These are phyloP conservation scores for Fusarium sublunatum DNA, from an alignment of 2,329 filamentous ascomycete species.

Conservation along the genomic window DNA sequence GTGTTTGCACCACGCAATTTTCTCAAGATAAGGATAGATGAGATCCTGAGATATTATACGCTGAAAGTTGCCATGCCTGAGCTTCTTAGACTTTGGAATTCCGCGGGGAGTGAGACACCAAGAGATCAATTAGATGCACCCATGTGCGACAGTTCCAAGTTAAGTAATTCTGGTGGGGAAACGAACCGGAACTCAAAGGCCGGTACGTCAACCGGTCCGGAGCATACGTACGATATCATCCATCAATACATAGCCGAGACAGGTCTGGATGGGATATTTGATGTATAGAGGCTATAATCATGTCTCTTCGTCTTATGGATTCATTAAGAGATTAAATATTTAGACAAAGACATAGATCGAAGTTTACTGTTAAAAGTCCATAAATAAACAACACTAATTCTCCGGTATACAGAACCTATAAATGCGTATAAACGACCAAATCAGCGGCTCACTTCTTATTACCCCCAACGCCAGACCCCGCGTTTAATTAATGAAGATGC, in stretches of 20 bases:
- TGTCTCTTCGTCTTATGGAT: not conserved
- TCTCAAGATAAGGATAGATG: not conserved
- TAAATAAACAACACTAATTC: not conserved
- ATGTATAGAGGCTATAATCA: not conserved
- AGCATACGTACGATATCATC: slow-evolving; percentile 33
- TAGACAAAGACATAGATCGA: not conserved
- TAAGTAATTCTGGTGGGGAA: slow-evolving; percentile 14
- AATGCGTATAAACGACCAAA: not conserved
- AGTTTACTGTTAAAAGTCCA: not conserved
- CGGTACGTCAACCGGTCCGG: slow-evolving; percentile 28
- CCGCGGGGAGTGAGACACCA: slow-evolving; percentile 1
- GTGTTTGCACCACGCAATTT: not conserved
- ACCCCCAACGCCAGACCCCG: slow-evolving; percentile 18
- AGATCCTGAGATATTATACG: not conserved
- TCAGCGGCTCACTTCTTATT: slow-evolving; percentile 24
- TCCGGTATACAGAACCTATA: not conserved
- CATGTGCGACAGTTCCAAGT: slow-evolving; percentile 1
- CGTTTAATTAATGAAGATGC: slow-evolving; percentile 25
- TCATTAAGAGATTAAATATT: not conserved
- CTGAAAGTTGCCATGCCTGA: not conserved
- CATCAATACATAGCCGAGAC: slow-evolving; percentile 18
- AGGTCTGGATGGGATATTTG: slow-evolving; percentile 5
- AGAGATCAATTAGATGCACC: slow-evolving; percentile 9
- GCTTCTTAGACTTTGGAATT: slow-evolving; percentile 4
- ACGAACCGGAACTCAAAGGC: slow-evolving; percentile 28